Base-by-base conservation (phyloP, 73 alveolate genomes). In the Blepharisma stoltei region DNA sequence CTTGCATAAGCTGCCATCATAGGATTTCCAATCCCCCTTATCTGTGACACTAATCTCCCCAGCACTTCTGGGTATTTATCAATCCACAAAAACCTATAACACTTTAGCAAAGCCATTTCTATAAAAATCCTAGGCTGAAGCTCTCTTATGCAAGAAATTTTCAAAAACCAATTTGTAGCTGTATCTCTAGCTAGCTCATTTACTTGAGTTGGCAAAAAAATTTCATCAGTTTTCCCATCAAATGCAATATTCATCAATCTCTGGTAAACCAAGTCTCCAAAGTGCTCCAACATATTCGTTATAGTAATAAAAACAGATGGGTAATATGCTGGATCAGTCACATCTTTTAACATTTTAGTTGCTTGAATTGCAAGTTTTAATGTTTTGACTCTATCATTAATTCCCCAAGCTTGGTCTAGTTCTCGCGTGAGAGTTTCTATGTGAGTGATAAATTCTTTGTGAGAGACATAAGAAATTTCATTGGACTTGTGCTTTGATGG, bases 11-110 rank as follows among this genome's bases (percentile, higher is more conserved):
- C 70, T 25, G 98, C 97, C 69, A 92, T 85, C 54, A 94, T 81
- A 20, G 98, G 98, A 71, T 91, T 95, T 8, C 96, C 94, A 53
- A 93, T 89, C 25, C 98, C 98, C 80, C 98, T 88, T 8, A 93
- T 87, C 95, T 90, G 90, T 71, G 82, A 80, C 14, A 95, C 50
- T 23, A 93, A 84, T 80, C 95, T 85, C 70, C 80, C 81, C 55
- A 93, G 71, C 67, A 89, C 94, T 53, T 86, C 83, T 75, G 83
- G 85, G 20, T 78, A 50, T 41, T 77, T 88, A 52, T 86, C 88
- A 45, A 76, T 86, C 88, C 86, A 70, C n/a, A 86, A 68, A 86
- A 93, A 93, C 78, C 89, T 88, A 71, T 88, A 90, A 83, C 91
- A 81, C 6, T 91, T 85, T 54, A 93, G 91, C 69, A 93, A 84